Conservation (phyloP, 805 yeast species). For the Hanseniaspora clermontiae region DNA sequence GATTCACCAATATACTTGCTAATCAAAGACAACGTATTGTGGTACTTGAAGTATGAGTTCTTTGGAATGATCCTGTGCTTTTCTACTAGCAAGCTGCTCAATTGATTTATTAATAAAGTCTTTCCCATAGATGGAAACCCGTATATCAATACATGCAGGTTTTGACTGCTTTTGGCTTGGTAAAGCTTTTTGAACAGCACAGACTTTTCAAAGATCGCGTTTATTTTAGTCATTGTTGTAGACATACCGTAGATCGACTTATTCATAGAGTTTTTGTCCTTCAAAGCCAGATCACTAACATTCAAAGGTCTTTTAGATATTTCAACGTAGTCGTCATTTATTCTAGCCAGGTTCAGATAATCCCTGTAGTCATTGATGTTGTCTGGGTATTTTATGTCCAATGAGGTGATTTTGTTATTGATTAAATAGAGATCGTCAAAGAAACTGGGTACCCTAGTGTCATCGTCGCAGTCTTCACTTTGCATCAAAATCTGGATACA, state of each 20-base stretch:
- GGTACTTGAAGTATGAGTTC: neutral
- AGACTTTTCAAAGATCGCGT: neutral
- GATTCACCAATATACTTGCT: conserved; percentile 11
- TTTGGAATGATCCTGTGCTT: neutral
- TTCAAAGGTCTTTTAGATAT: neutral
- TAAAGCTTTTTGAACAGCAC: neutral
- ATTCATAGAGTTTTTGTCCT: neutral
- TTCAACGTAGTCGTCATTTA: neutral
- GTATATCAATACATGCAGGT: conserved; percentile 1
- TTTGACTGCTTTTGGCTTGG: neutral
- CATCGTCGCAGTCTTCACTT: neutral
- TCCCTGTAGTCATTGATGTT: conserved; percentile 4
- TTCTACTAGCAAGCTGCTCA: neutral
- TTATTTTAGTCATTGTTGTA: neutral
- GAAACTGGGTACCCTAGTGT: neutral
- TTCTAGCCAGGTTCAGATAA: neutral
- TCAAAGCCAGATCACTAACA: neutral
- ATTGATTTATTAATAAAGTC: neutral
- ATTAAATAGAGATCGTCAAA: conserved; percentile 1
- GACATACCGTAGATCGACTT: conserved; percentile 7
- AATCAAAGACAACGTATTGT: conserved; percentile 2
- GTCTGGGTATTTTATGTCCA: neutral
- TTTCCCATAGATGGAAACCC: conserved; percentile 11
- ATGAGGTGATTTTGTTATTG: neutral
- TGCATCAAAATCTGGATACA: neutral